Conservation (phyloP, 495 filamentous ascomycete species). For the Melanomma pulvis-pyrius region DNA sequence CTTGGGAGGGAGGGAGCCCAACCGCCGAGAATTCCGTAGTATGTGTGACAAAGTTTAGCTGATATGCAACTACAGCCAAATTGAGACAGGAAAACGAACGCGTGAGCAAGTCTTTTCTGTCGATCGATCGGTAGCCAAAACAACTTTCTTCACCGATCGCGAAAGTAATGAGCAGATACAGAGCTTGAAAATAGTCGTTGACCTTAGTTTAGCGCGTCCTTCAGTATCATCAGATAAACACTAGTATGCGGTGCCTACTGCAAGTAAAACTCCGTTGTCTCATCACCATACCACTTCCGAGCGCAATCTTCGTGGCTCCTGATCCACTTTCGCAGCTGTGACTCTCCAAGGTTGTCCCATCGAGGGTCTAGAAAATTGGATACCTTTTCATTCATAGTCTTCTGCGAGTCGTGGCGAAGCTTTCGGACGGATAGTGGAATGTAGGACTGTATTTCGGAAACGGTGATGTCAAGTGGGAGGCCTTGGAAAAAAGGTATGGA, state of each 20-base stretch:
- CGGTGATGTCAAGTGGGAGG: slow-evolving; percentile 42
- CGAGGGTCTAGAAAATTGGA: slow-evolving; percentile 36
- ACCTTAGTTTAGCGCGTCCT: background rate
- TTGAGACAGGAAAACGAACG: background rate
- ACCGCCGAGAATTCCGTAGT: background rate
- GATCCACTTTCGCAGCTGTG: slow-evolving; percentile 42
- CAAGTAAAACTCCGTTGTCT: slow-evolving; percentile 32
- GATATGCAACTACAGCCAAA: background rate
- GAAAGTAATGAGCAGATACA: background rate
- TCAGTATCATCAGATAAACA: background rate
- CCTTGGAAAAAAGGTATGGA: slow-evolving; percentile 57
- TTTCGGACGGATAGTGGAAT: slow-evolving; percentile 37
- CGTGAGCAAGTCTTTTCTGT: background rate
- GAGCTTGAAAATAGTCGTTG: background rate
- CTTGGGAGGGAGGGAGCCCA: background rate
- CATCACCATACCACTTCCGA: slow-evolving; percentile 36
- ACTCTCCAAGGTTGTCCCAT: slow-evolving; percentile 41
- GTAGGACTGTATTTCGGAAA: slow-evolving; percentile 34
- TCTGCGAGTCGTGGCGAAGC: slow-evolving; percentile 19
- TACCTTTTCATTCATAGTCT: background rate
- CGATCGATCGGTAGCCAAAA: background rate
- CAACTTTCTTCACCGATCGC: background rate
- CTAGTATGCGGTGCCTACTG: background rate
- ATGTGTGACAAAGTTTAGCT: background rate
- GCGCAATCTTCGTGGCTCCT: slow-evolving; percentile 39